Evolutionary conservation across 176 grass and related monocot genomes (phyloP), one percentile per base, ranked within the genome.

Genomic region (barley (Hordeum vulgare)): DNA sequence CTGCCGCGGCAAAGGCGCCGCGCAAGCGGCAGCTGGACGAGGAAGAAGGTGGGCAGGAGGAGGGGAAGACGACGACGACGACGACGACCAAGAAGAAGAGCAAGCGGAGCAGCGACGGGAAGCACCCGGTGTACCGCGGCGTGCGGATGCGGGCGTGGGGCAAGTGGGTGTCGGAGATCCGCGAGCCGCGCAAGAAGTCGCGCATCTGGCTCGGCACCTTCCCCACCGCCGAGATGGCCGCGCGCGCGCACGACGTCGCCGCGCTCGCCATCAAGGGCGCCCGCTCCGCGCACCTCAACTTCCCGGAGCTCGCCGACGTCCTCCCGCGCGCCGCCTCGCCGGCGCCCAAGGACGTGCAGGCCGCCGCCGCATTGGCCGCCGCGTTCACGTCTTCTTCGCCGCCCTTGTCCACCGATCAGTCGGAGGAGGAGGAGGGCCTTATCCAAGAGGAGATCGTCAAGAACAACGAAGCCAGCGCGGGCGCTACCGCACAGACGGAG

Each of bases 101-200:
- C 49, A 87, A 91, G 82, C 86, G 96, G 37, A 90, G 82, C 86
- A 98, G 88, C 47, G 96, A 98, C 6, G 90, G 92, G 37, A 98
- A 90, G 81, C 93, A 98, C 85, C 91, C 91, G 39, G 78, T 79
- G 74, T 98, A 89, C 85, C 90, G 91, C 63, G 96, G 96, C 36
- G 96, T 98, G 47, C 87, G 96, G 71, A 98, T 98, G 96, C 89
- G 96, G 25, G 90, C 86, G 76, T 98, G 96, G 96, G 96, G 96
- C 20, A 98, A 98, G 86, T 98, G 96, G 96, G 96, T 98, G 21
- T 95, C 96, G n/a, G 96, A 98, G 91, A 98, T 98, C 83, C 89
- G 96, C 34, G 96, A 98, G 87, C 96, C 96, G 28, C 80, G 89
- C 20, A 98, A 98, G 87, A 98, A 98, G 87, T 98, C 96, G 17